Evolutionary conservation across 2,329 filamentous ascomycete species (phyloP).

Genomic region (Monosporascus sp.): DNA sequence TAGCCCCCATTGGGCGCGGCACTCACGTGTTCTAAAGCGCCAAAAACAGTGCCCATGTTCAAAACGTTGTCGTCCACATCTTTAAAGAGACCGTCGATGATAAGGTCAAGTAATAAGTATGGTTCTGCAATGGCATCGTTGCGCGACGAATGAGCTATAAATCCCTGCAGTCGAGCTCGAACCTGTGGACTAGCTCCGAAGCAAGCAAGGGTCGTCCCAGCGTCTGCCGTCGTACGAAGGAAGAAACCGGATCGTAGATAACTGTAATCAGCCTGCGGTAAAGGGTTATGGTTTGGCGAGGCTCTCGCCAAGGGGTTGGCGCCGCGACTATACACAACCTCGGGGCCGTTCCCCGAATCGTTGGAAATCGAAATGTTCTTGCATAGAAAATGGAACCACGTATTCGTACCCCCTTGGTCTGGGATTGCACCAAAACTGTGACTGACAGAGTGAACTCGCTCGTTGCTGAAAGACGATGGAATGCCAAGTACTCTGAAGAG

Average conservation of each 20-base stretch:
- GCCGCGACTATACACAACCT: background rate
- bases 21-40: slow-evolving; percentile 12
- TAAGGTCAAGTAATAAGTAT: slow-evolving; percentile 12
- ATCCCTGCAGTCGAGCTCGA: background rate
- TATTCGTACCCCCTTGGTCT: slow-evolving; percentile 16
- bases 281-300: background rate
- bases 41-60: slow-evolving; percentile 12
- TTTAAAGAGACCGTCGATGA: slow-evolving; percentile 15
- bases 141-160: slow-evolving; percentile 1
- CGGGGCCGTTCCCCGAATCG: background rate
- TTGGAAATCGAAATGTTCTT: slow-evolving; percentile 23
- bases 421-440: slow-evolving; percentile 28
- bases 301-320: background rate
- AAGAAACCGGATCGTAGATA: slow-evolving; percentile 12
- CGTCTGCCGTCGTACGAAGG: slow-evolving; percentile 2
- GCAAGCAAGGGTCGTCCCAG: slow-evolving; percentile 9
- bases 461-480: slow-evolving; percentile 25
- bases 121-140: slow-evolving; percentile 7
- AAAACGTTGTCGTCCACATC: slow-evolving; percentile 14
- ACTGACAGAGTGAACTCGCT: slow-evolving; percentile 24
- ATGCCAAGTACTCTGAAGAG: slow-evolving; percentile 25
- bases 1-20: background rate
- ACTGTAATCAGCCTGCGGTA: slow-evolving; percentile 8
- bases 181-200: slow-evolving; percentile 7
- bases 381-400: slow-evolving; percentile 31